A percentile compares a stretch with the other conserved stretches of the same genome.
phyloP scores from a whole-genome alignment of 2,329 filamentous ascomycete species.

The Pseudocercospora musae region DNA sequence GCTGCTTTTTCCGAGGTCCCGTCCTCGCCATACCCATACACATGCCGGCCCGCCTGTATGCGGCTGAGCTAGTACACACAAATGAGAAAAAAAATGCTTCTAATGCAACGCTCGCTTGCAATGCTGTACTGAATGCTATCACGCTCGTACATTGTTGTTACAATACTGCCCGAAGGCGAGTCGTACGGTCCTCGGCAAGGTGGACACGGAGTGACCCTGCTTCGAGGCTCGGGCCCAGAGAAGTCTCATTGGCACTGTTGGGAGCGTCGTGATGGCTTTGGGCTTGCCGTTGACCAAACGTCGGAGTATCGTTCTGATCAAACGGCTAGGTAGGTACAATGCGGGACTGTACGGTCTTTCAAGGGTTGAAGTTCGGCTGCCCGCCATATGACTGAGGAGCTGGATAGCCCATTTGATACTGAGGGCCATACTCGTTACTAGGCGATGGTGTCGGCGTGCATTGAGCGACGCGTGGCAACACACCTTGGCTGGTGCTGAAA shows the following conservation, averaged over 20 bases:
- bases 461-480: conserved; percentile 23
- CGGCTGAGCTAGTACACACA: conserved; percentile 23
- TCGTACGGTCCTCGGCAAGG: neutral
- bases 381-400: conserved; percentile 24
- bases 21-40: conserved; percentile 16
- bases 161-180: neutral
- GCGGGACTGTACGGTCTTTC: neutral
- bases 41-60: conserved; percentile 13
- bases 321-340: neutral
- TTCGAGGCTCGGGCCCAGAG: neutral
- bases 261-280: conserved; percentile 1
- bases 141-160: conserved; percentile 26
- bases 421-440: conserved; percentile 28
- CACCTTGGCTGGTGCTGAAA: conserved; percentile 27
- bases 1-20: conserved; percentile 1
- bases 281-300: neutral
- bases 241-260: conserved; percentile 1
- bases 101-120: conserved; percentile 33
- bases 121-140: conserved; percentile 33
- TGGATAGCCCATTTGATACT: conserved; percentile 17
- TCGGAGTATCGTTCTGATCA: neutral
- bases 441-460: conserved; percentile 36
- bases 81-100: conserved; percentile 20
- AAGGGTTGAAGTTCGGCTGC: conserved; percentile 27
- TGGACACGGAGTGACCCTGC: conserved; percentile 12